Evolutionary conservation across 2,329 filamentous ascomycete genomes (phyloP).

Genomic region (Calcarisporium arbuscula): DNA sequence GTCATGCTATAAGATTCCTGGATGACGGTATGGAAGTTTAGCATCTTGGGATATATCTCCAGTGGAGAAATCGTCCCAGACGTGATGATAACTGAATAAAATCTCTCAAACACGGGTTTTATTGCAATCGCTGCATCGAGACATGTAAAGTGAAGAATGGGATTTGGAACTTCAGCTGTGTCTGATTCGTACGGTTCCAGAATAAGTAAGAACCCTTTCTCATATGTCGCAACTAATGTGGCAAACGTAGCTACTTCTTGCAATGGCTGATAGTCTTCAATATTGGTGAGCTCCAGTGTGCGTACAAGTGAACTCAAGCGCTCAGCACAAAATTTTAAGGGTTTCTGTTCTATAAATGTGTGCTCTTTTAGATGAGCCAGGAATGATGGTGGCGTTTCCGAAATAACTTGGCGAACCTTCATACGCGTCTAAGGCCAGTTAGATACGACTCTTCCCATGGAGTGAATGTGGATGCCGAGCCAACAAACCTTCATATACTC

Average conservation of each 20-base stretch:
- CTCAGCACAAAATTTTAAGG: conserved; percentile 89
- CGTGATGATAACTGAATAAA: conserved; percentile 96
- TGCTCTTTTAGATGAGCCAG: conserved; percentile 87
- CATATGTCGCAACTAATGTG: conserved; percentile 91
- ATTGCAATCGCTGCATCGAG: conserved; percentile 97
- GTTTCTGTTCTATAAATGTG: conserved; percentile 97
- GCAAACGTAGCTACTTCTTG: conserved; percentile 98
- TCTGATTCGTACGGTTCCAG: conserved; percentile 97
- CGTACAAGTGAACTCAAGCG: conserved; percentile 88
- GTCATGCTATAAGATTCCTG: conserved; percentile 99
- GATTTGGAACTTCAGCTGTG: conserved; percentile 90
- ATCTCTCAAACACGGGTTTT: conserved; percentile 93
- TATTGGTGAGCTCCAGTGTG: conserved; percentile 91
- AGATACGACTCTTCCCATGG: too few species aligned
- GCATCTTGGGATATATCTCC: conserved; percentile 99
- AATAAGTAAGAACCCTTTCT: conserved; percentile 92
- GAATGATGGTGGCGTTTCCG: conserved; percentile 92
- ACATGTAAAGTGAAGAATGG: conserved; percentile 94
- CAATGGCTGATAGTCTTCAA: conserved; percentile 93
- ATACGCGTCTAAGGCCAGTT: conserved; percentile 64
- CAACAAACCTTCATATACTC: conserved; percentile 74
- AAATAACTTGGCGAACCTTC: conserved; percentile 97
- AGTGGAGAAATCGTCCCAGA: conserved; percentile 94
- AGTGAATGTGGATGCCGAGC: background rate
- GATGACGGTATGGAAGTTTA: conserved; percentile 84